Percentiles rank a stretch among this genome's conserved stretches.
These are phyloP conservation scores for Penicillium parvum DNA, from an alignment of 495 filamentous ascomycete genomes.

Conservation along the genomic window DNA sequence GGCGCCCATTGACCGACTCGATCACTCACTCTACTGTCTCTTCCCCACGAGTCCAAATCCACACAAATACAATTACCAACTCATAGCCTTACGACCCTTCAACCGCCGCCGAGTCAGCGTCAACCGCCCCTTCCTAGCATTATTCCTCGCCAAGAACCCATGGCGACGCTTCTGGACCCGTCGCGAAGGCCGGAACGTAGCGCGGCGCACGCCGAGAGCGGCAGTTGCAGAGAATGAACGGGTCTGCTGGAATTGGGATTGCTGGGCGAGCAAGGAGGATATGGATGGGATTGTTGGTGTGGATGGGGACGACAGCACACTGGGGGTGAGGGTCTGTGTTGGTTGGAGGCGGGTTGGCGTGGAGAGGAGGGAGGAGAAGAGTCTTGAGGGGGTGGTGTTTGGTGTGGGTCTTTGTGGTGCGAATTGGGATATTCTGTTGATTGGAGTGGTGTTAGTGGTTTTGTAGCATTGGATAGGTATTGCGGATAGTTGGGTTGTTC, in stretches of 20 bases:
- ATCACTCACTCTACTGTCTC: not conserved
- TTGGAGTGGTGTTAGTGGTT: not conserved
- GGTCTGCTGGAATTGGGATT: conserved; percentile 25
- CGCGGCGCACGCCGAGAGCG: conserved; percentile 48
- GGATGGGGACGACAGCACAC: conserved; percentile 10
- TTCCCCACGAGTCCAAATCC: not conserved
- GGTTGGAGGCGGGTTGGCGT: conserved; percentile 27
- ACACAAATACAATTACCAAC: conserved; percentile 34
- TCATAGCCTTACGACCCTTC: conserved; percentile 60
- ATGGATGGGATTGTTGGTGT: conserved; percentile 19
- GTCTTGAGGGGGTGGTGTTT: conserved; percentile 17
- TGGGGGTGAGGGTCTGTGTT: conserved; percentile 24
- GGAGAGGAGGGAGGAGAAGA: conserved; percentile 26
- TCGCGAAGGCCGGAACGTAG: conserved; percentile 64
- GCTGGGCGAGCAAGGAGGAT: conserved; percentile 22
- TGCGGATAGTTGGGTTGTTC: conserved; percentile 3
- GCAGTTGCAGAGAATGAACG: conserved; percentile 42
- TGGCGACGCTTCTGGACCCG: conserved; percentile 66
- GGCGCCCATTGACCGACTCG: too few species aligned
- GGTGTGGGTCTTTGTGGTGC: conserved; percentile 13
- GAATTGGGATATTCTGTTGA: conserved; percentile 20
- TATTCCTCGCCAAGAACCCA: conserved; percentile 60
- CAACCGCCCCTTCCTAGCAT: conserved; percentile 51
- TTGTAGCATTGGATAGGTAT: conserved; percentile 1
- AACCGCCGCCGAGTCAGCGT: conserved; percentile 53